Conservation (phyloP, 192 early-diverging fungal species). For the Helicostylum pulchrum region DNA sequence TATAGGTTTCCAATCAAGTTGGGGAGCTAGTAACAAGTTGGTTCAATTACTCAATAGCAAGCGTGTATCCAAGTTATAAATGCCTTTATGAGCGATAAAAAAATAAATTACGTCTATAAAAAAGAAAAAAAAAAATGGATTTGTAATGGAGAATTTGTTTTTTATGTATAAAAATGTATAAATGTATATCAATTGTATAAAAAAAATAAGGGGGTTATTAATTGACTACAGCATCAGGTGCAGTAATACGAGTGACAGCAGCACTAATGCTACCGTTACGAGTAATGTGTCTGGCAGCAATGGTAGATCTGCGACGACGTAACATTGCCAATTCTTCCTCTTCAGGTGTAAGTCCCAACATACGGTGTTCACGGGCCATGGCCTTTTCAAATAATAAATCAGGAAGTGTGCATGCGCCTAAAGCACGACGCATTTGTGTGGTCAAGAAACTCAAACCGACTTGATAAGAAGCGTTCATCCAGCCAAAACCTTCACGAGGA, state of each 20-base stretch:
- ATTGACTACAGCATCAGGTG: not conserved
- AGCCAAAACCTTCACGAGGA: conserved; percentile 94
- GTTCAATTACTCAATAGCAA: conserved; percentile 9
- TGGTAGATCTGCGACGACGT: conserved; percentile 11
- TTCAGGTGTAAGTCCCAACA: conserved; percentile 17
- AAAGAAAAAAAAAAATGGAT: not conserved
- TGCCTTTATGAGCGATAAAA: not conserved
- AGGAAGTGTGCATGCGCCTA: conserved; percentile 72
- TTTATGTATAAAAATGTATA: not conserved
- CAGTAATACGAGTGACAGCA: conserved; percentile 13
- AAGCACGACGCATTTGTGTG: conserved; percentile 65
- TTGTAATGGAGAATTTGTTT: not conserved
- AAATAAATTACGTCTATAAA: not conserved
- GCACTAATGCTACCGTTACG: conserved; percentile 25
- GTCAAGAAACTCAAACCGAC: conserved; percentile 78
- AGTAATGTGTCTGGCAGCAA: conserved; percentile 22
- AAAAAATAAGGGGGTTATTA: too few species aligned
- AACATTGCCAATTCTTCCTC: not conserved
- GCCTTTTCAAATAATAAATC: conserved; percentile 59
- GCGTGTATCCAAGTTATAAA: conserved; percentile 24
- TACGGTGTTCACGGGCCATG: conserved; percentile 8
- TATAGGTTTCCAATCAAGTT: conserved; percentile 30
- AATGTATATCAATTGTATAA: not conserved
- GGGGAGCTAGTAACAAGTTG: conserved; percentile 21
- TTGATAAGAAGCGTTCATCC: conserved; percentile 96